Evolutionary conservation across 495 filamentous ascomycete species (phyloP).

Genomic region (Recurvomyces mirabilis): DNA sequence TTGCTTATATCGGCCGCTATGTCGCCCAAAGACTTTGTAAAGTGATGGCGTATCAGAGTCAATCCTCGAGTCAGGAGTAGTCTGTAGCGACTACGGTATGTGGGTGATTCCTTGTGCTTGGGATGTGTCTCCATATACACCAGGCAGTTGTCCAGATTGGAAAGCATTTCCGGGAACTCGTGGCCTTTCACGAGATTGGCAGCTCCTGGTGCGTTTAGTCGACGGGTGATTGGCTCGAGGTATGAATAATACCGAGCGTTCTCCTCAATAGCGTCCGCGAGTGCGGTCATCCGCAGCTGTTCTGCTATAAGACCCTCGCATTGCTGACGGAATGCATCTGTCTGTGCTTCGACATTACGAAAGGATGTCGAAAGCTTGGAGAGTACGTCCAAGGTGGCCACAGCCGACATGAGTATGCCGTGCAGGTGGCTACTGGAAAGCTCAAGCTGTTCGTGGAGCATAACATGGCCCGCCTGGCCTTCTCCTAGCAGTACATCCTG

Average conservation of each 20-base stretch:
- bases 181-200: constrained; percentile 67
- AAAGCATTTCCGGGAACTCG: constrained; percentile 75
- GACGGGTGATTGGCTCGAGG: constrained; percentile 77
- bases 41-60: constrained; percentile 76
- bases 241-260: constrained; percentile 88
- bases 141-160: constrained; percentile 75
- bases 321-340: constrained; percentile 77
- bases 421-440: constrained; percentile 71
- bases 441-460: constrained; percentile 67
- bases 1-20: constrained; percentile 58
- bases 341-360: constrained; percentile 74
- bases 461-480: constrained; percentile 72
- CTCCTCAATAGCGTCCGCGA: constrained; percentile 70
- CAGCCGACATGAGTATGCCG: constrained; percentile 63
- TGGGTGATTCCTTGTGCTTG: constrained; percentile 71
- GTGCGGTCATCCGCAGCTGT: constrained; percentile 58
- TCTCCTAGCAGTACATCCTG: constrained; percentile 60
- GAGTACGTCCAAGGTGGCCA: constrained; percentile 60
- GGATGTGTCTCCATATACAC: constrained; percentile 77
- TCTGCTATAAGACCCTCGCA: constrained; percentile 76
- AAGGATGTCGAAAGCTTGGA: constrained; percentile 72
- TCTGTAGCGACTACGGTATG: constrained; percentile 63
- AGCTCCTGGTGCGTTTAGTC: constrained; percentile 84
- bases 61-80: constrained; percentile 60
- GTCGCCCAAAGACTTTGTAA: constrained; percentile 60